Evolutionary conservation across 306 rosid species (phyloP).

Genomic region (Sphenostylis stenocarpa): DNA sequence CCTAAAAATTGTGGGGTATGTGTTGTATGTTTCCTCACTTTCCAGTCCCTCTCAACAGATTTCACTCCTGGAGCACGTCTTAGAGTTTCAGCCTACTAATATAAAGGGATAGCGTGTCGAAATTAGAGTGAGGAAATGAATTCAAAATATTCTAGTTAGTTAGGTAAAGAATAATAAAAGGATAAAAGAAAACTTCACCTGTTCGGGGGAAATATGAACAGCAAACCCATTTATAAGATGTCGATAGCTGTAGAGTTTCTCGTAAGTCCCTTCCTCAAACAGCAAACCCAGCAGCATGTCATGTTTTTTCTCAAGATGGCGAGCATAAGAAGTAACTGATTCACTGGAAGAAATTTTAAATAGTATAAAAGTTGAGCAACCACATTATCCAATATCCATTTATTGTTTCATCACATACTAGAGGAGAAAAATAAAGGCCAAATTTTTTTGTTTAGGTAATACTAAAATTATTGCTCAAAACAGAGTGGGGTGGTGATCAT

Average conservation of each 20-base stretch:
- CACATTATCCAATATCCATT: slow-evolving; percentile 24
- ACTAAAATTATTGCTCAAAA: slow-evolving; percentile 16
- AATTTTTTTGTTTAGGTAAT: not conserved
- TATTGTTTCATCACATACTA: slow-evolving; percentile 3
- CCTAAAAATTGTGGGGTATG: slow-evolving; percentile 99
- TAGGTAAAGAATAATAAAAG: slow-evolving; percentile 18
- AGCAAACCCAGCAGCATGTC: slow-evolving; percentile 92
- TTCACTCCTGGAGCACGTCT: slow-evolving; percentile 86
- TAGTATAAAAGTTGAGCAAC: slow-evolving; percentile 17
- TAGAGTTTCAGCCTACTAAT: slow-evolving; percentile 96
- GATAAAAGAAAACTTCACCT: slow-evolving; percentile 69
- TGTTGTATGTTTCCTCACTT: slow-evolving; percentile 86
- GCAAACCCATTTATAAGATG: slow-evolving; percentile 99
- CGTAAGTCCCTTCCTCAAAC: slow-evolving; percentile 76
- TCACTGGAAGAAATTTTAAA: slow-evolving; percentile 59
- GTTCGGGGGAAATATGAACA: slow-evolving; percentile 83
- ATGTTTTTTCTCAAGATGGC: slow-evolving; percentile 84
- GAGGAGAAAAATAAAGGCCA: slow-evolving; percentile 12
- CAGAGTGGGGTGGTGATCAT: slow-evolving; percentile 19
- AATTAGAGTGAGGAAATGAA: slow-evolving; percentile 40
- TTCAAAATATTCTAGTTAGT: not conserved
- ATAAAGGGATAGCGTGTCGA: slow-evolving; percentile 44
- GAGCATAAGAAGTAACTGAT: slow-evolving; percentile 78
- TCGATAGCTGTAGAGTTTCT: slow-evolving; percentile 84
- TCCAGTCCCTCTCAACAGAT: slow-evolving; percentile 93